These are phyloP conservation scores for Bisporella sp. DNA, from an alignment of 2,329 filamentous ascomycete species.

Conservation along the genomic window DNA sequence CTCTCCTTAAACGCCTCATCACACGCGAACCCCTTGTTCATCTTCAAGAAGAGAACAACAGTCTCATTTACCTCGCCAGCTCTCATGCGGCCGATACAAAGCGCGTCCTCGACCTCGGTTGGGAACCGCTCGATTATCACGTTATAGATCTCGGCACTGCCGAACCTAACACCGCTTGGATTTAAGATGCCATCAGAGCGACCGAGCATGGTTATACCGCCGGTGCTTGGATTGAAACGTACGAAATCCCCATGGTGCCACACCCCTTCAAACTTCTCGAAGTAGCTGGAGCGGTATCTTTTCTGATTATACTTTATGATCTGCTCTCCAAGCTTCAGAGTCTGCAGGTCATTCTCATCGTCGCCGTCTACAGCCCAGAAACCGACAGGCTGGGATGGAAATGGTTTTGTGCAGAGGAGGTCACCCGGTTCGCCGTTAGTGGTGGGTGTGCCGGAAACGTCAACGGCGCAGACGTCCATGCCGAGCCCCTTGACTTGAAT, in stretches of 20 bases:
- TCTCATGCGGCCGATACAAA: constrained; percentile 76
- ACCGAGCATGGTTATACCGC: constrained; percentile 84
- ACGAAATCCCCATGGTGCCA: constrained; percentile 98
- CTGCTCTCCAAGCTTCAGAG: neutral
- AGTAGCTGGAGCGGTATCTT: constrained; percentile 81
- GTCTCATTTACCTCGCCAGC: constrained; percentile 23
- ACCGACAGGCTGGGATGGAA: constrained; percentile 83
- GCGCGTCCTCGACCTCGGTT: constrained; percentile 70
- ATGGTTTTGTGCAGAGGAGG: constrained; percentile 77
- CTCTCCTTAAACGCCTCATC: constrained; percentile 49
- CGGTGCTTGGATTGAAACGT: constrained; percentile 58
- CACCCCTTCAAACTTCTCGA: constrained; percentile 67
- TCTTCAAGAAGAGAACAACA: constrained; percentile 80
- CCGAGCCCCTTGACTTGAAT: constrained; percentile 73
- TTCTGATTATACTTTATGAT: neutral
- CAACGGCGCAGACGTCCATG: constrained; percentile 64
- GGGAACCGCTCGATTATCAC: constrained; percentile 80
- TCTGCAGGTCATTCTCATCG: neutral
- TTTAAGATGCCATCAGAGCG: constrained; percentile 91
- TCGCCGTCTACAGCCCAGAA: constrained; percentile 60
- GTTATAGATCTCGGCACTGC: constrained; percentile 94
- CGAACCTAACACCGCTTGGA: constrained; percentile 84
- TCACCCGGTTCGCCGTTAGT: constrained; percentile 68
- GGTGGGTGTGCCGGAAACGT: constrained; percentile 34
- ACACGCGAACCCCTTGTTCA: constrained; percentile 45